These are phyloP conservation scores for Mycena filopes DNA, from an alignment of 768 basidiomycete genomes.

Conservation along the genomic window DNA sequence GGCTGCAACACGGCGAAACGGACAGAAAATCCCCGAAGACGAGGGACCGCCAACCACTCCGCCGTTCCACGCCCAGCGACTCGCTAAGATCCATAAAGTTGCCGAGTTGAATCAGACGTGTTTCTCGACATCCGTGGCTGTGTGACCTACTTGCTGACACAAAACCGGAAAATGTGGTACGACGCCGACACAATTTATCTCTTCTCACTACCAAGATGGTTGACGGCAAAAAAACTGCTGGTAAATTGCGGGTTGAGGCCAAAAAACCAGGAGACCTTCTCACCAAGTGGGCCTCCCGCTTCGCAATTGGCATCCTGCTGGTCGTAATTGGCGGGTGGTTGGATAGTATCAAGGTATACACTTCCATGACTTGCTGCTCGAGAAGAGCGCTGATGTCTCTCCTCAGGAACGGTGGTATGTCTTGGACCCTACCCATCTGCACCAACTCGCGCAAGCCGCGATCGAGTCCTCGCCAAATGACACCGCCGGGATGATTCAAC, in stretches of 20 bases:
- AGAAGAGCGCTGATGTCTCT: not conserved
- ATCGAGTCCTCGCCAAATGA: conserved; percentile 64
- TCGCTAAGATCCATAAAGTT: too few species aligned
- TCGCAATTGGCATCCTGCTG: conserved; percentile 46
- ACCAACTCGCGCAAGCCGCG: conserved; percentile 79
- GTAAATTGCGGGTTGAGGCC: conserved; percentile 15
- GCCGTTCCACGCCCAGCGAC: too few species aligned
- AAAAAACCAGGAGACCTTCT: conserved; percentile 25
- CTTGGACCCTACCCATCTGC: conserved; percentile 76
- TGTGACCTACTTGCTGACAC: too few species aligned
- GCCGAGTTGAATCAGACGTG: too few species aligned
- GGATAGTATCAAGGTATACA: conserved; percentile 19
- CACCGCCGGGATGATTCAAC: conserved; percentile 77
- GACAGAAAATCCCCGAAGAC: too few species aligned
- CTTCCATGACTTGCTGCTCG: not conserved
- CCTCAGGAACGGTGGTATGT: conserved; percentile 30
- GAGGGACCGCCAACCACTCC: too few species aligned
- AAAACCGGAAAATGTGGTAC: not conserved
- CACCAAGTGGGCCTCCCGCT: conserved; percentile 51
- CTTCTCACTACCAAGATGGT: conserved; percentile 8
- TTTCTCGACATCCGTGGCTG: too few species aligned
- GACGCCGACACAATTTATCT: not conserved
- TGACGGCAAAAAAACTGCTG: conserved; percentile 12
- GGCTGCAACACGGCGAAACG: too few species aligned
- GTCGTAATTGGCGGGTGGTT: conserved; percentile 54